Percentiles rank a stretch among this genome's conserved stretches.
phyloP scores from a whole-genome alignment of 2,329 filamentous ascomycete genomes.

The Sphaceloma murrayae region DNA sequence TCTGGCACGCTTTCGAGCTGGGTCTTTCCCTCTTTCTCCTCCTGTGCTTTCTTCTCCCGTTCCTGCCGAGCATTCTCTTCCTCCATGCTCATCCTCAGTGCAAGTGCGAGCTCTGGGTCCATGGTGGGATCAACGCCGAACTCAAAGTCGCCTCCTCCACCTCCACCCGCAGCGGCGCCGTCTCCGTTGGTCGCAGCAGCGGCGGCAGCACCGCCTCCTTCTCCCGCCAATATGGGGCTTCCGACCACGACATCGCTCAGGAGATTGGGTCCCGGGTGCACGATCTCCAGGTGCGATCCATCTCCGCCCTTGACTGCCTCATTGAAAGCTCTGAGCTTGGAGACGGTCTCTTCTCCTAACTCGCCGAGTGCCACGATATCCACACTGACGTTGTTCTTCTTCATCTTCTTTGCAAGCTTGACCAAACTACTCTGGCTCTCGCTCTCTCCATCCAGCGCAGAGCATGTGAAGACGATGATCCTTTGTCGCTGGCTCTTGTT shows the following conservation, averaged over 20 bases:
- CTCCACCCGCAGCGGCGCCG: constrained; percentile 46
- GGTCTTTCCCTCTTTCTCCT: constrained; percentile 59
- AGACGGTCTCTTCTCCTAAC: constrained; percentile 74
- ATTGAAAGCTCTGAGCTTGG: constrained; percentile 89
- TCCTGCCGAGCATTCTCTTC: constrained; percentile 93
- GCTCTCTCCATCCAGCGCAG: constrained; percentile 73
- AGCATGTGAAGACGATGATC: constrained; percentile 95
- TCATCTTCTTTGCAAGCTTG: constrained; percentile 93
- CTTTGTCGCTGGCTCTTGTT: constrained; percentile 95
- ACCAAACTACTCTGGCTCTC: constrained; percentile 84
- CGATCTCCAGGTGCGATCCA: constrained; percentile 80
- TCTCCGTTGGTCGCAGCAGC: constrained; percentile 40
- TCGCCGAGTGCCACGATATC: constrained; percentile 95
- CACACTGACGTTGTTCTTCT: constrained; percentile 90
- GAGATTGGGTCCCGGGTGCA: constrained; percentile 82
- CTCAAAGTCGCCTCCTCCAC: constrained; percentile 59
- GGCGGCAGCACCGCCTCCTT: constrained; percentile 52
- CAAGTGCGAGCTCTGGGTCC: constrained; percentile 89
- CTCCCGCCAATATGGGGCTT: constrained; percentile 81
- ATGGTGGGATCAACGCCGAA: constrained; percentile 85
- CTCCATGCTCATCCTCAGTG: constrained; percentile 93
- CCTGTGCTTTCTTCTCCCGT: constrained; percentile 65
- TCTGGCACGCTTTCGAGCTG: constrained; percentile 74
- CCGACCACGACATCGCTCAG: constrained; percentile 86
- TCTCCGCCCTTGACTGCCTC: constrained; percentile 85